Base-by-base conservation (phyloP, 257 asterid genomes). In the Plantago major region DNA sequence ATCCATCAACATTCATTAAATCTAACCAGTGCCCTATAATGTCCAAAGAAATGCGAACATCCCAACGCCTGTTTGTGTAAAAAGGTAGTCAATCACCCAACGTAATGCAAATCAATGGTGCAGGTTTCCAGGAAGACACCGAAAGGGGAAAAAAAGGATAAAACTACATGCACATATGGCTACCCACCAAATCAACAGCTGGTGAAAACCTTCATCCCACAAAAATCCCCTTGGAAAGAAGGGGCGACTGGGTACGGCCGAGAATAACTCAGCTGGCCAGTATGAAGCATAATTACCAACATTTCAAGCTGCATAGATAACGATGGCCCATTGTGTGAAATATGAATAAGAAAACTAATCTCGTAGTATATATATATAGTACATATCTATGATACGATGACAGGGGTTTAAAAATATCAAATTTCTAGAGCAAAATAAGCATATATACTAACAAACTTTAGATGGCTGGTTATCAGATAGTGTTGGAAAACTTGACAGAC, bases 151-250 rank as follows among this genome's bases (percentile, higher is more conserved):
- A 3, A 30, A 37, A 26, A 55, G 28, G 46, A 60, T 30, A 10
- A 53, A 53, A 56, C 19, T 16, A 42, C 49, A 44, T 46, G 72
- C 33, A 18, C 55, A 59, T 43, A 64, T 62, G n/a, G 72, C 59
- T 72, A 78, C 93, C 63, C 65, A 93, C 99, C 96, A 80, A 69
- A 93, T 84, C 47, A 89, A 59, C 62, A 93, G 85, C 76, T 93
- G 99, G 77, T 93, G 99, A 78, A 93, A 93, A 68, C 99, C 99
- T 74, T 93, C 99, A 80, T 93, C 99, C 99, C 99, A 93, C 66
- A 93, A 70, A 77, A 93, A 93, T 40, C 97, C 97, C 82, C 99
- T 80, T 38, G 99, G 99, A 53, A 93, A 93, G 76, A 93, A 89
- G 64, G 99, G 95, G 11, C 99, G 90, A 72, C 99, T 89, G 61